Evolutionary conservation across 164 flowering plant species (phyloP).

Genomic region (Chimonanthus praecox): DNA sequence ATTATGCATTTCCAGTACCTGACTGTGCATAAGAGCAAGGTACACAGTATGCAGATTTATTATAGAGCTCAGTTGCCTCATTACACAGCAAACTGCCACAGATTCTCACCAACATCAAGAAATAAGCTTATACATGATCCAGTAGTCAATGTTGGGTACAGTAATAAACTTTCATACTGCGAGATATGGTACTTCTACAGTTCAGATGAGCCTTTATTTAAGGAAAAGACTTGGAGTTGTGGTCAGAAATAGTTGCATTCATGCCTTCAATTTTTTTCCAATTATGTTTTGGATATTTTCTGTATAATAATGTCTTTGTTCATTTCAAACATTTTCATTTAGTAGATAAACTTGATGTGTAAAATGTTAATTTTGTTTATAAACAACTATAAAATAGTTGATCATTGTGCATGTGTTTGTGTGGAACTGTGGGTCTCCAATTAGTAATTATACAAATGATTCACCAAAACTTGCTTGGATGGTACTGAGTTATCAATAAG

Average conservation of each 20-base stretch:
- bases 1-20: neutral
- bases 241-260: conserved; percentile 1
- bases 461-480: too few species aligned
- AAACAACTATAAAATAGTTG: too few species aligned
- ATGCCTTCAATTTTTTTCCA: neutral
- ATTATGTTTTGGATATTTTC: conserved; percentile 2
- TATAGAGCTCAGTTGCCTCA: neutral
- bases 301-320: conserved; percentile 1
- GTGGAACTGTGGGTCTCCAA: too few species aligned
- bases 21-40: neutral
- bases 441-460: too few species aligned
- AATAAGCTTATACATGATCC: neutral
- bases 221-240: neutral
- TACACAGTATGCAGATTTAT: neutral
- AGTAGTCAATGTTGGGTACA: neutral
- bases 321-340: neutral
- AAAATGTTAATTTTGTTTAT: too few species aligned
- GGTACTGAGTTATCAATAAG: too few species aligned
- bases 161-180: neutral
- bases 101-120: neutral
- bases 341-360: neutral
- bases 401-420: too few species aligned
- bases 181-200: neutral
- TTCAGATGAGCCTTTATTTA: neutral
- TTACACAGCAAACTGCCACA: neutral